Percentiles rank a stretch among this genome's conserved stretches.
Conservation (phyloP, 2,329 filamentous ascomycete species). For the Didymella pinodella region DNA sequence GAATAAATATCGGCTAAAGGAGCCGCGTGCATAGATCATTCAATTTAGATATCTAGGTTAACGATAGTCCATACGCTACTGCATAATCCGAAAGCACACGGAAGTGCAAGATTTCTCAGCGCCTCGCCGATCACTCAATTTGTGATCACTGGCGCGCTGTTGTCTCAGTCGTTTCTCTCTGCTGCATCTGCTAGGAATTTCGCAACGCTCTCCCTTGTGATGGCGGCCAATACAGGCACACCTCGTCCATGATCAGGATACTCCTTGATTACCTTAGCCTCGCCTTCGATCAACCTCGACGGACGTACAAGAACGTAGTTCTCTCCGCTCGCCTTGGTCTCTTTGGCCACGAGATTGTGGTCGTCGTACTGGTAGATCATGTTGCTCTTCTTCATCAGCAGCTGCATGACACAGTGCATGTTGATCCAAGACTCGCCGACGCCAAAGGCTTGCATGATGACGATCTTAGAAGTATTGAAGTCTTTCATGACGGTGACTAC, state of each 20-base stretch:
- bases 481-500: slow-evolving; percentile 51
- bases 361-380: slow-evolving; percentile 59
- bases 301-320: slow-evolving; percentile 59
- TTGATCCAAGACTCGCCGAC: slow-evolving; percentile 56
- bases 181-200: slow-evolving; percentile 57
- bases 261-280: slow-evolving; percentile 49
- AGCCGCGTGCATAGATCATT: neutral
- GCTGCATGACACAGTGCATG: slow-evolving; percentile 53
- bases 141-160: slow-evolving; percentile 57
- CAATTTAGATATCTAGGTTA: neutral
- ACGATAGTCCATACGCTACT: neutral
- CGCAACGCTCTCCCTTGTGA: slow-evolving; percentile 54
- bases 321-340: slow-evolving; percentile 50
- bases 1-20: neutral
- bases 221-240: slow-evolving; percentile 51
- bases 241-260: slow-evolving; percentile 56
- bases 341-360: slow-evolving; percentile 57
- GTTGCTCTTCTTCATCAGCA: slow-evolving; percentile 57
- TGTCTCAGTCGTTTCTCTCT: slow-evolving; percentile 54
- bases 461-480: slow-evolving; percentile 52
- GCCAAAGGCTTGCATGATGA: slow-evolving; percentile 62
- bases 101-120: neutral
- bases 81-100: neutral
- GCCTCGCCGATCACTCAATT: slow-evolving; percentile 38
- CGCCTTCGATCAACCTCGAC: slow-evolving; percentile 54